phyloP scores from a whole-genome alignment of 2,329 filamentous ascomycete genomes.

The Trichoderma hamatum region DNA sequence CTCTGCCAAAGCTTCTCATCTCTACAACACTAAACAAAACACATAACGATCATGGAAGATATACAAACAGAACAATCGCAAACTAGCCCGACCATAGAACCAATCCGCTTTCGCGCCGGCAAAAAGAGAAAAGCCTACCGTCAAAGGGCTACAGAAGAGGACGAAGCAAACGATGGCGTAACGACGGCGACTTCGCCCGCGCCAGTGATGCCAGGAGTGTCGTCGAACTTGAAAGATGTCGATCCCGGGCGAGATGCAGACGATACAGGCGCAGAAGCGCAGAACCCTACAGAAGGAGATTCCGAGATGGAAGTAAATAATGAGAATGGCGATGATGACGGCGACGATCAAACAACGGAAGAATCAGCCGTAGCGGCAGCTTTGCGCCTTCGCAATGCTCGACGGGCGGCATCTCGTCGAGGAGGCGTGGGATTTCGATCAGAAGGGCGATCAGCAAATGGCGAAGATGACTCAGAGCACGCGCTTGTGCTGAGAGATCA shows the following conservation, averaged over 20 bases:
- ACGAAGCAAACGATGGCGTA: not conserved
- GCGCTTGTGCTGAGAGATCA: constrained; percentile 16
- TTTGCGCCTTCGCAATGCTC: constrained; percentile 56
- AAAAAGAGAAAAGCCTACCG: constrained; percentile 65
- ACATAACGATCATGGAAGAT: constrained; percentile 31
- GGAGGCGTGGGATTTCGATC: constrained; percentile 61
- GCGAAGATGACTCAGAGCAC: constrained; percentile 3
- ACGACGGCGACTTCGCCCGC: not conserved
- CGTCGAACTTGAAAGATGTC: not conserved
- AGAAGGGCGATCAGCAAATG: constrained; percentile 31
- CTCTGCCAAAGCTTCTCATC: not conserved
- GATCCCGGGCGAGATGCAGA: constrained; percentile 33
- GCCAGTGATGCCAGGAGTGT: constrained; percentile 9
- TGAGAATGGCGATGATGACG: constrained; percentile 29
- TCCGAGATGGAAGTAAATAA: constrained; percentile 22
- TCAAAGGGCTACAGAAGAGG: constrained; percentile 44
- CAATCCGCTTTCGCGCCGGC: constrained; percentile 56
- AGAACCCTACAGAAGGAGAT: not conserved
- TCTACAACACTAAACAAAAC: not conserved
- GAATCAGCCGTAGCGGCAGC: constrained; percentile 51
- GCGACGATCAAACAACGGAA: constrained; percentile 24
- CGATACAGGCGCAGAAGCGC: constrained; percentile 11
- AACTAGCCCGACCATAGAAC: constrained; percentile 30
- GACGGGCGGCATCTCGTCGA: constrained; percentile 49
- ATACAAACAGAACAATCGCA: constrained; percentile 30